Evolutionary conservation across 176 grass and related monocot species (phyloP).

Genomic region (Bothriochloa decipiens): DNA sequence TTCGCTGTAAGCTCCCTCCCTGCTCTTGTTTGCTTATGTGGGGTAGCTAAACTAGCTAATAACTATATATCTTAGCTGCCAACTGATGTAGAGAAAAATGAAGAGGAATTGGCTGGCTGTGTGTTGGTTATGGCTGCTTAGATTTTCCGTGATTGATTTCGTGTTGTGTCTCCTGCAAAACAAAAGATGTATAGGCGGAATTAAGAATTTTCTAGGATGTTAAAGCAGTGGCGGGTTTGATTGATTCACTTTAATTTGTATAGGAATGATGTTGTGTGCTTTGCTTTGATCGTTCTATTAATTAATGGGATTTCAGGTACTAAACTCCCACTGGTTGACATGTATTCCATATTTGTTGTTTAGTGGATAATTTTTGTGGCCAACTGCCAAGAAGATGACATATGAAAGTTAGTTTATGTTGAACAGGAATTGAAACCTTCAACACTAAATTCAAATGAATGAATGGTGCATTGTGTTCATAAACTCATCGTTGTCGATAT

Average conservation of each 20-base stretch:
- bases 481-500: background rate
- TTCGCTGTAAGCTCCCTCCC: conserved; percentile 48
- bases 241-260: background rate
- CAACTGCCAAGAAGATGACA: conserved; percentile 2
- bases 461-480: background rate
- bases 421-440: background rate
- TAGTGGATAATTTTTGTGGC: background rate
- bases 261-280: background rate
- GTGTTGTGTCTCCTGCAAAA: background rate
- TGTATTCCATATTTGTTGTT: background rate
- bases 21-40: background rate
- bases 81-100: background rate
- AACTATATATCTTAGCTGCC: background rate
- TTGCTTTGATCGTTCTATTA: background rate
- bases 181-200: background rate
- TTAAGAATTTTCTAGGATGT: background rate
- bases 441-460: background rate
- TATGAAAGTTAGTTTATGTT: background rate
- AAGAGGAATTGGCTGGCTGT: too few relatives aligned
- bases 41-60: background rate
- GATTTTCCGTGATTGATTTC: background rate
- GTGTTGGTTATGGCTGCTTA: background rate
- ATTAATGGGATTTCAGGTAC: background rate
- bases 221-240: background rate
- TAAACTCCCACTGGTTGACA: background rate